A percentile compares a stretch with the other conserved stretches of the same genome.
These are phyloP conservation scores for Phaeosphaeria sp. DNA, from an alignment of 2,329 filamentous ascomycete species.

Conservation along the genomic window DNA sequence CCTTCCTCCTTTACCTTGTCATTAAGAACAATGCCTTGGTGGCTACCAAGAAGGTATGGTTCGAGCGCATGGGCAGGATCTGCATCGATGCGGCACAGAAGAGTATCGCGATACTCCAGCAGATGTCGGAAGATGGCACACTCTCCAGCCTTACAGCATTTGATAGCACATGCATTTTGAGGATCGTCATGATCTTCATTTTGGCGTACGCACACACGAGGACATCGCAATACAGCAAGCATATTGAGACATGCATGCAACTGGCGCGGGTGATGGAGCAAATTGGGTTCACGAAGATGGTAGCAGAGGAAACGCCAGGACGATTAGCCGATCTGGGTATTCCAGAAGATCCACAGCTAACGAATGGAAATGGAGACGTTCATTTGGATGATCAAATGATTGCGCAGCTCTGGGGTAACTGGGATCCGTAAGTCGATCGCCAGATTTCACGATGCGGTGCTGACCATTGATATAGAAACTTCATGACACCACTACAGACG, in stretches of 20 bases:
- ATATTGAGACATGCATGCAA: slow-evolving; percentile 34
- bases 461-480: slow-evolving; percentile 22
- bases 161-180: slow-evolving; percentile 45
- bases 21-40: slow-evolving; percentile 33
- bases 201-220: slow-evolving; percentile 42
- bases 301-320: slow-evolving; percentile 41
- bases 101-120: slow-evolving; percentile 33
- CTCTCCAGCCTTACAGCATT: slow-evolving; percentile 44
- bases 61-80: slow-evolving; percentile 42
- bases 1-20: slow-evolving; percentile 45
- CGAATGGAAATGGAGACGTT: slow-evolving; percentile 14
- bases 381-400: slow-evolving; percentile 37
- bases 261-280: slow-evolving; percentile 39
- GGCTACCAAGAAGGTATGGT: slow-evolving; percentile 39
- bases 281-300: slow-evolving; percentile 45
- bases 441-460: neutral
- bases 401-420: slow-evolving; percentile 40
- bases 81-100: slow-evolving; percentile 43
- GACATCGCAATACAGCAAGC: slow-evolving; percentile 29
- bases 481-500: slow-evolving; percentile 42
- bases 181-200: slow-evolving; percentile 45
- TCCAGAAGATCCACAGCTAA: slow-evolving; percentile 14
- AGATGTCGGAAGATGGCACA: slow-evolving; percentile 34
- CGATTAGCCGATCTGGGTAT: slow-evolving; percentile 42
- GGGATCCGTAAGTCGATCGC: slow-evolving; percentile 36